A percentile compares a stretch with the other conserved stretches of the same genome.
phyloP scores from a whole-genome alignment of 1,139 yeast species.

The Scheffersomyces quercinus region DNA sequence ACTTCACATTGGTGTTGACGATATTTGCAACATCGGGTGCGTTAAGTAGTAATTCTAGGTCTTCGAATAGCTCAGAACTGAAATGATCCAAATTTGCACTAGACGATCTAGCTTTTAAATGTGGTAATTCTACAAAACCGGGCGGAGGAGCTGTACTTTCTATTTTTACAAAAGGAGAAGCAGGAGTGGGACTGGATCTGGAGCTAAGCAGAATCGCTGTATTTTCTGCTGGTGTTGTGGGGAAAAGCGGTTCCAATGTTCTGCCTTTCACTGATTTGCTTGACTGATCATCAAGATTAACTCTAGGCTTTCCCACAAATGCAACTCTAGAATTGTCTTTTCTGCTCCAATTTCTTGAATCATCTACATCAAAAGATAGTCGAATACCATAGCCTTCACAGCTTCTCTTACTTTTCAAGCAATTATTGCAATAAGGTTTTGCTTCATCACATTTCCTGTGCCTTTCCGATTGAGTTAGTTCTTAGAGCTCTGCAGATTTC shows the following conservation, averaged over 20 bases:
- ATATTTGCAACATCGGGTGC: slow-evolving; percentile 5
- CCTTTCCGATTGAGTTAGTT: slow-evolving; percentile 17
- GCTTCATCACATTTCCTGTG: slow-evolving; percentile 59
- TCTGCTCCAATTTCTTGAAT: slow-evolving; percentile 17
- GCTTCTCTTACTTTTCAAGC: slow-evolving; percentile 41
- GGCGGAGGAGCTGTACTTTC: neutral
- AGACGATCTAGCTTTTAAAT: slow-evolving; percentile 6
- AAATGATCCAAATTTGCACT: slow-evolving; percentile 16
- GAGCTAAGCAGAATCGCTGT: neutral
- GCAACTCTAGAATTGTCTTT: slow-evolving; percentile 7
- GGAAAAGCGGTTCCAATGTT: neutral
- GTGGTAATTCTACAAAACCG: neutral
- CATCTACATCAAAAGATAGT: slow-evolving; percentile 50
- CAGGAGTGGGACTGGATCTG: neutral
- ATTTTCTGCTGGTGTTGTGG: neutral
- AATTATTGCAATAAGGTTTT: slow-evolving; percentile 55
- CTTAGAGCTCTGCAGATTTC: neutral
- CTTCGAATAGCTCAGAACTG: slow-evolving; percentile 15
- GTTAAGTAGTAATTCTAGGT: slow-evolving; percentile 19
- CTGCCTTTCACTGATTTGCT: neutral
- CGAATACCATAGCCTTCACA: slow-evolving; percentile 54
- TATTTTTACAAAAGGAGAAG: neutral
- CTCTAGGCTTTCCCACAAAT: slow-evolving; percentile 11
- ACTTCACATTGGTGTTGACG: neutral
- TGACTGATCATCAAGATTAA: neutral